A percentile compares a stretch with the other conserved stretches of the same genome.
These are phyloP conservation scores for Brassica nigra DNA, from an alignment of 345 rosid species.

Conservation along the genomic window DNA sequence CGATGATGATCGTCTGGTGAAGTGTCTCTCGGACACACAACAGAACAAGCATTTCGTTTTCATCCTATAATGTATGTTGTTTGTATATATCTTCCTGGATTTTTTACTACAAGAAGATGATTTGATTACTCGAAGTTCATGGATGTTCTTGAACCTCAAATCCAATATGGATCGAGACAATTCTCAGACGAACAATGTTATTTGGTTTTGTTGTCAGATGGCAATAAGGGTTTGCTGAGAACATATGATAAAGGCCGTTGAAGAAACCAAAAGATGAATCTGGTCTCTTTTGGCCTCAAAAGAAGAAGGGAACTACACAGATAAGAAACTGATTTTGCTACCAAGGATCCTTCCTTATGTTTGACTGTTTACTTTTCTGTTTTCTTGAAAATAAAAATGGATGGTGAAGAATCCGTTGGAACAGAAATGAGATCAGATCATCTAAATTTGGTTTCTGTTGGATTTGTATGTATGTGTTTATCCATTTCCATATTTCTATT, in stretches of 20 bases:
- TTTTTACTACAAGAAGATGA: constrained; percentile 37
- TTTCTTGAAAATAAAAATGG: constrained; percentile 23
- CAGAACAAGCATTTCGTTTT: constrained; percentile 54
- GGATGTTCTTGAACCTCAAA: constrained; percentile 35
- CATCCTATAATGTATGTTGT: constrained; percentile 25
- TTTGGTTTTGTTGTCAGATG: constrained; percentile 1
- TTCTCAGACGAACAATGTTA: constrained; percentile 22
- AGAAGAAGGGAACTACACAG: constrained; percentile 20
- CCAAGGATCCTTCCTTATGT: constrained; percentile 1
- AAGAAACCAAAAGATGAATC: constrained; percentile 48
- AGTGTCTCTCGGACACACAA: constrained; percentile 53
- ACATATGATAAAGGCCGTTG: constrained; percentile 30
- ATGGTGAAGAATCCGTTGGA: constrained; percentile 33
- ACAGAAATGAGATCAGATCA: constrained; percentile 23
- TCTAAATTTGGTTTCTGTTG: constrained; percentile 28
- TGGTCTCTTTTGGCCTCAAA: constrained; percentile 50
- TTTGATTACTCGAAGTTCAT: constrained; percentile 38
- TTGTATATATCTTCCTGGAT: constrained; percentile 37
- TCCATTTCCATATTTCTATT: constrained; percentile 33
- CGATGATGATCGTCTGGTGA: constrained; percentile 52
- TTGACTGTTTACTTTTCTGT: constrained; percentile 6
- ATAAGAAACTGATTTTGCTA: constrained; percentile 10
- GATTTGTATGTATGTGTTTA: constrained; percentile 27
- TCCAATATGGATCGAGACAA: constrained; percentile 31
- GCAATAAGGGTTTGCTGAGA: constrained; percentile 35